phyloP scores from a whole-genome alignment of 768 basidiomycete genomes.

The Macrolepiota dolichaula region DNA sequence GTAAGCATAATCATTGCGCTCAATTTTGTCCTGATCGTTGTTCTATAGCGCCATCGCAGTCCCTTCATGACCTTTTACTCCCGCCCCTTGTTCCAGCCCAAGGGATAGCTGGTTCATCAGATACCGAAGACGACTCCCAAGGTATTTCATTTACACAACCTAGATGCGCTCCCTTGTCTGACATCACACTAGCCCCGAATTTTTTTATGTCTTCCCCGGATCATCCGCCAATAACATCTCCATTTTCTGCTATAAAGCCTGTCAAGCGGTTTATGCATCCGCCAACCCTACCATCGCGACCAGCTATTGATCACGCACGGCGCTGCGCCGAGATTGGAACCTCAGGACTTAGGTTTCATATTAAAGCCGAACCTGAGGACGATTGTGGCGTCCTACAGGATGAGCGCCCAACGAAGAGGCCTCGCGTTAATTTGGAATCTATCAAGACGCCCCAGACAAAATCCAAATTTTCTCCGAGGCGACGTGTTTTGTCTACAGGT shows the following conservation, averaged over 20 bases:
- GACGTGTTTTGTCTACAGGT: conserved; percentile 3
- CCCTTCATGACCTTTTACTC: conserved; percentile 2
- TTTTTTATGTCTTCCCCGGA: not conserved
- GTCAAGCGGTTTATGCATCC: not conserved
- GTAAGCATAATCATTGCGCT: not conserved
- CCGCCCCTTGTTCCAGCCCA: not conserved
- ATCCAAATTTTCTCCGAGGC: not conserved
- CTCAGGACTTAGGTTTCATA: not conserved
- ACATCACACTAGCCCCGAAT: not conserved
- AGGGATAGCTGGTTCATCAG: conserved; percentile 6
- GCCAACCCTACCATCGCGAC: not conserved
- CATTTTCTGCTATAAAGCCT: not conserved
- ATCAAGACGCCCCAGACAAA: not conserved
- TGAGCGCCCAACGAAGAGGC: conserved; percentile 2
- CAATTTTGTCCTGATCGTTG: not conserved
- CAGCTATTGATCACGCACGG: not conserved
- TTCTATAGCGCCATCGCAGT: not conserved
- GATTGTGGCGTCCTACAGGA: not conserved
- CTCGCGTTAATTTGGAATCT: not conserved
- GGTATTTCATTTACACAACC: not conserved
- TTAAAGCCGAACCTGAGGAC: conserved; percentile 8
- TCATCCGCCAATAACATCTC: not conserved
- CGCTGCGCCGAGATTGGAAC: not conserved
- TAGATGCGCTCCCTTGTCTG: not conserved
- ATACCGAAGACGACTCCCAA: conserved; percentile 17